Percentiles rank a stretch among this genome's conserved stretches.
Evolutionary conservation across 768 basidiomycete genomes (phyloP).

Genomic region (Mycena latifolia): DNA sequence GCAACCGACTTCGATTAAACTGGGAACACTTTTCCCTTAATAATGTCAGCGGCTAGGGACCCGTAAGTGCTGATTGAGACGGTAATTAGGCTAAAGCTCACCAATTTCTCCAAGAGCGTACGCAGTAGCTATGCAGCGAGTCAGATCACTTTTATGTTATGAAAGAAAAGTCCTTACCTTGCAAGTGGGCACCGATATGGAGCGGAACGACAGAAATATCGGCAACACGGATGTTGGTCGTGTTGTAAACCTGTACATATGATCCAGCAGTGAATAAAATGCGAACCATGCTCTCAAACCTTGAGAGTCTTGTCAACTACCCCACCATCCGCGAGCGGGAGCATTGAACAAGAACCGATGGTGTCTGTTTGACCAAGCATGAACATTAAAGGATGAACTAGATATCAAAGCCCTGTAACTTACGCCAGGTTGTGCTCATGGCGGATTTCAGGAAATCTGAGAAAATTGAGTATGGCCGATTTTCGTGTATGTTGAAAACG

Average conservation of each 20-base stretch:
- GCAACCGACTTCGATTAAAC: too few relatives aligned
- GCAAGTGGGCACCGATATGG: slow-evolving; percentile 9
- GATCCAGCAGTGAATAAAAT: not conserved
- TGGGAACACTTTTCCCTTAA: not conserved
- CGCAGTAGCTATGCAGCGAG: not conserved
- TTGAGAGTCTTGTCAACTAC: slow-evolving; percentile 10
- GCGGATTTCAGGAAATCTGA: slow-evolving; percentile 12
- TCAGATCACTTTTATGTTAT: not conserved
- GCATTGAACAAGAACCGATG: slow-evolving; percentile 15
- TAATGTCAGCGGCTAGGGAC: not conserved
- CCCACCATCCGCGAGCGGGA: not conserved
- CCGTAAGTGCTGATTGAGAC: not conserved
- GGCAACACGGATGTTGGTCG: slow-evolving; percentile 3
- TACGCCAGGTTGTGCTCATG: slow-evolving; percentile 22
- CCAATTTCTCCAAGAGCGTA: slow-evolving; percentile 16
- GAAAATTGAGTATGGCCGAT: not conserved
- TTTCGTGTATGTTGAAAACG: not conserved
- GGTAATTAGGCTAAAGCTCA: not conserved
- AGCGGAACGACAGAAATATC: slow-evolving; percentile 12
- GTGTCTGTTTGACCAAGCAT: not conserved
- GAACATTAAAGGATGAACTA: not conserved
- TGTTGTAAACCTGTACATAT: slow-evolving; percentile 4
- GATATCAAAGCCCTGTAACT: not conserved
- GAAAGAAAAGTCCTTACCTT: not conserved
- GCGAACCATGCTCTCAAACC: not conserved